Evolutionary conservation across 2,329 filamentous ascomycete species (phyloP), one percentile per base, ranked within the genome.

Genomic region (Tolypocladium nubicola): DNA sequence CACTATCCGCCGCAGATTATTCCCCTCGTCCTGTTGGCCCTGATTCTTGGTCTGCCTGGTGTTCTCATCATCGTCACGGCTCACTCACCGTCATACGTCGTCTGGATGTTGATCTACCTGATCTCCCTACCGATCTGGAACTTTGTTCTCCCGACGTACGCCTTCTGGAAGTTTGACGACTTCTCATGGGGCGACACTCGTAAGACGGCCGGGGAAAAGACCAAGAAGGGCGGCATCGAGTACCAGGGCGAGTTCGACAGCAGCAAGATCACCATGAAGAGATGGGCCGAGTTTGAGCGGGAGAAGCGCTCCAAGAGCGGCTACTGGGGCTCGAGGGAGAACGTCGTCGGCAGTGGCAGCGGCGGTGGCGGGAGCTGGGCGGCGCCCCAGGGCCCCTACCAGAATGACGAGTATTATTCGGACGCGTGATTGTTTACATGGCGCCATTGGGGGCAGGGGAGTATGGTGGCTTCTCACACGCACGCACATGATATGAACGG

Each of bases 111-210:
- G 49, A 94, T 97, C 72, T 99, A 99, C 72, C 83, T 99, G 21
- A 56, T 92, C 52, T 96, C 94, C 1, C 84, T 99, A 1, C 95
- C 95, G 0, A 82, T 99, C 58, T 99, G 94, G 94, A 99, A 99
- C 74, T 96, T 99, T 71, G 80, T 99, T 41, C 84, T 99, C 10
- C 94, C 94, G 0, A 84, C 84, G 9, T 99, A 99, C 70, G 88
- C 94, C 3, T 99, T 93, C 79, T 99, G 94, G 94, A 97, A 99
- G 76, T 99, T 99, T 71, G 94, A 99, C 71, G 94, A 99, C 77
- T 99, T 99, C 79, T 96, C 89, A 58, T 99, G 94, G 94, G 94
- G 94, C 67, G 95, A 99, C 62, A 99, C 94, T 57, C 85, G 94
- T 61, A 96, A 97, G 83, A 96, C 93, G 45, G 89, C 87, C 0